A percentile compares a stretch with the other conserved stretches of the same genome.
These are phyloP conservation scores for Delitschia confertaspora DNA, from an alignment of 495 filamentous ascomycete species.

Conservation along the genomic window DNA sequence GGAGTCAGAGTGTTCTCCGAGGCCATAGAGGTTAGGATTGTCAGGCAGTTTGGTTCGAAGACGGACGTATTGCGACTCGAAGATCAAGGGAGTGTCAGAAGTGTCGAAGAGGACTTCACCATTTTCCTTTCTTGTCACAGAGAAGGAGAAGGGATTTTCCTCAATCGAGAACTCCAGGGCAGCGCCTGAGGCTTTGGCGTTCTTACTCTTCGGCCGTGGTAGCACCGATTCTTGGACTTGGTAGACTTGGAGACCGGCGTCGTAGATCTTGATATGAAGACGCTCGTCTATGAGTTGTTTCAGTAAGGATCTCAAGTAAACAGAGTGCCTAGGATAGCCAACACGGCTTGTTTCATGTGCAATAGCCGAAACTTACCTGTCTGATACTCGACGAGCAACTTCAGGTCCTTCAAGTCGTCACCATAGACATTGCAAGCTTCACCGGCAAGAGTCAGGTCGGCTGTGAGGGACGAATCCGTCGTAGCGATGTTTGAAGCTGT, in stretches of 20 bases:
- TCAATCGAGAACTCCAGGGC: constrained; percentile 56
- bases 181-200: constrained; percentile 10
- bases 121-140: constrained; percentile 50
- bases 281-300: constrained; percentile 35
- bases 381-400: constrained; percentile 65
- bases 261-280: constrained; percentile 76
- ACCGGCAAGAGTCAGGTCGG: constrained; percentile 59
- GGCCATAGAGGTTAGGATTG: constrained; percentile 64
- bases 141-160: constrained; percentile 66
- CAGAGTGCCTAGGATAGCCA: not conserved
- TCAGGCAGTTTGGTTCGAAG: constrained; percentile 60
- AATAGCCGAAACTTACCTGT: constrained; percentile 46
- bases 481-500: constrained; percentile 51
- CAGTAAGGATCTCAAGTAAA: constrained; percentile 2
- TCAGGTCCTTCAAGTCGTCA: constrained; percentile 55
- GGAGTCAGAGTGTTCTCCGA: constrained; percentile 72
- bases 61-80: constrained; percentile 70
- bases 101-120: constrained; percentile 73
- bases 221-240: constrained; percentile 68
- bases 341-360: not conserved
- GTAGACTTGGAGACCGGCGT: constrained; percentile 64
- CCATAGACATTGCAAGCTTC: constrained; percentile 63
- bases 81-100: constrained; percentile 52
- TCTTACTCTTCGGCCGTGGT: constrained; percentile 44
- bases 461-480: constrained; percentile 43